These are phyloP conservation scores for Astrephomene gubernaculifera DNA, from an alignment of 139 green algal species.

Conservation along the genomic window DNA sequence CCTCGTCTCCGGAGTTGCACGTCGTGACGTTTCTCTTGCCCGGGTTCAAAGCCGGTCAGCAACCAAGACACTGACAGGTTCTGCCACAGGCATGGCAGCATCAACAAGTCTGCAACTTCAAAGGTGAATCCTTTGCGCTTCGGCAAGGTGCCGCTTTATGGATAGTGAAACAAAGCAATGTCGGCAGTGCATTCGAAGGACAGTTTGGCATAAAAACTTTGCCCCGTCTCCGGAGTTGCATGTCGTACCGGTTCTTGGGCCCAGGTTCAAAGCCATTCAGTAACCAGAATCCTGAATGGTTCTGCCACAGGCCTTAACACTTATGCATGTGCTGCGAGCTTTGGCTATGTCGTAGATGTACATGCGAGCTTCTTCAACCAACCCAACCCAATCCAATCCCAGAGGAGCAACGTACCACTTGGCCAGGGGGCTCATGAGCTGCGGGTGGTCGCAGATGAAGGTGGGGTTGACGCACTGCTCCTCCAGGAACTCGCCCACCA, in stretches of 20 bases:
- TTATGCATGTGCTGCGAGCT: too few relatives aligned
- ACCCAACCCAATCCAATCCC: too few relatives aligned
- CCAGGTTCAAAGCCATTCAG: constrained; percentile 38
- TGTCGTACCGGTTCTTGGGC: neutral
- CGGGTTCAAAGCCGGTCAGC: constrained; percentile 16
- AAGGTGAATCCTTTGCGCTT: neutral
- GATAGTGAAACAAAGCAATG: neutral
- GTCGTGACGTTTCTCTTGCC: constrained; percentile 1
- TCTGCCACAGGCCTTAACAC: constrained; percentile 41
- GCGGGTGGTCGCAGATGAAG: constrained; percentile 99
- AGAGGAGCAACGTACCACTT: constrained; percentile 87
- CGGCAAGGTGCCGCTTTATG: neutral
- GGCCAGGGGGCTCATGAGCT: constrained; percentile 98
- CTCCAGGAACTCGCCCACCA: constrained; percentile 99
- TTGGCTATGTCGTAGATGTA: too few relatives aligned
- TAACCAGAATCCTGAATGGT: neutral
- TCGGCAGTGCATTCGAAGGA: constrained; percentile 32
- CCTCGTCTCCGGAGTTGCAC: constrained; percentile 31
- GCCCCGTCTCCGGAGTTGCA: constrained; percentile 28
- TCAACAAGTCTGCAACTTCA: neutral
- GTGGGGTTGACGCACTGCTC: constrained; percentile 93
- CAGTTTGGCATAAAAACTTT: neutral
- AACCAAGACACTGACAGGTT: neutral
- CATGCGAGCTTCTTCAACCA: too few relatives aligned
- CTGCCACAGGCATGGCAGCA: constrained; percentile 1